Percentiles rank a stretch among this genome's conserved stretches.
These are phyloP conservation scores for Crithidia sp. DNA, from an alignment of 208 protist species.

Conservation along the genomic window DNA sequence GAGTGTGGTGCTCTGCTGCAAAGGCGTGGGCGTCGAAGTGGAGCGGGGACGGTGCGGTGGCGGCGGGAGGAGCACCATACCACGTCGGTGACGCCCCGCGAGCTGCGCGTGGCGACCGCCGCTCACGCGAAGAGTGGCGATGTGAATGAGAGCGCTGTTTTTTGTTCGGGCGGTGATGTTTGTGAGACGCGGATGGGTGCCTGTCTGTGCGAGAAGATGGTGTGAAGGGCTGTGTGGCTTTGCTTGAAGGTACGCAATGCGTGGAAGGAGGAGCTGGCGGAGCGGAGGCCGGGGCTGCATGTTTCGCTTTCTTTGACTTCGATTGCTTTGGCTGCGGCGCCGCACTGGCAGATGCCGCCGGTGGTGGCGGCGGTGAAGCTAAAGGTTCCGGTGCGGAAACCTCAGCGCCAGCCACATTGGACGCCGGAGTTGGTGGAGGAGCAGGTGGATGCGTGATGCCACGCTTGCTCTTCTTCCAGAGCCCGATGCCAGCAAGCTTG, in stretches of 20 bases:
- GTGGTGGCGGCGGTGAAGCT: neutral
- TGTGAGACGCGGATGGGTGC: neutral
- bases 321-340: neutral
- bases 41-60: neutral
- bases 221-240: neutral
- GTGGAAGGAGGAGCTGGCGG: neutral
- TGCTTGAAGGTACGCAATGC: neutral
- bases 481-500: conserved; percentile 7
- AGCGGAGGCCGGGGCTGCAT: neutral
- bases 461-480: neutral
- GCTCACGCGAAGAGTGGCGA: neutral
- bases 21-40: neutral
- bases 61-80: neutral
- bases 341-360: neutral
- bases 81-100: neutral
- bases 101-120: neutral
- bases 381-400: neutral
- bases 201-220: neutral
- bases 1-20: conserved; percentile 8
- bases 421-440: neutral
- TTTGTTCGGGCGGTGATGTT: neutral
- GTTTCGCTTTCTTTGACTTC: neutral
- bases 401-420: neutral
- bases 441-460: neutral
- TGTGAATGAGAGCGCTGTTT: neutral